Percentiles rank a stretch among this genome's conserved stretches.
Conservation (phyloP, 257 asterid species). For the Nicotiana sylvestris region DNA sequence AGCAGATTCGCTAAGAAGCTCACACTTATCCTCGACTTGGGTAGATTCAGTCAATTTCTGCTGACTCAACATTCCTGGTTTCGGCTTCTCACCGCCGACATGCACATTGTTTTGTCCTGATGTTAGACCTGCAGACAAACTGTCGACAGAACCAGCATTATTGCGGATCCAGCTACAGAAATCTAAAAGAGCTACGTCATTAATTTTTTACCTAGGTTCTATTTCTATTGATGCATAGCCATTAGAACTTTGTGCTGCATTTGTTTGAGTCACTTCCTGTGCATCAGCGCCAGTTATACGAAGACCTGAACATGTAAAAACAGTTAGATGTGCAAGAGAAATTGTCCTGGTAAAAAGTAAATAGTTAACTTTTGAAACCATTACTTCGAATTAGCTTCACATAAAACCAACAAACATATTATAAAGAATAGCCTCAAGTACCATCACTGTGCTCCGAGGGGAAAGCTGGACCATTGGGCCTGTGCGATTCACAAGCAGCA, state of each 20-base stretch:
- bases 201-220: conserved; percentile 46
- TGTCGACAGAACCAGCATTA: conserved; percentile 19
- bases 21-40: conserved; percentile 31
- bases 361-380: neutral
- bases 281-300: conserved; percentile 27
- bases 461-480: conserved; percentile 24
- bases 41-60: conserved; percentile 4
- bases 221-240: conserved; percentile 37
- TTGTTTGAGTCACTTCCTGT: conserved; percentile 21
- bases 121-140: conserved; percentile 33
- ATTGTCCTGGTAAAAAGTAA: neutral
- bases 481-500: conserved; percentile 20
- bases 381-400: neutral
- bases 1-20: conserved; percentile 40
- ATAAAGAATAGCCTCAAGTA: conserved; percentile 20
- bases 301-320: conserved; percentile 25
- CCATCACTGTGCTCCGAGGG: conserved; percentile 41
- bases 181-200: neutral
- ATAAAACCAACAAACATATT: conserved; percentile 10
- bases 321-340: neutral
- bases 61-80: neutral
- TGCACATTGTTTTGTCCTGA: conserved; percentile 21
- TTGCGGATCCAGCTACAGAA: neutral
- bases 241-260: conserved; percentile 26
- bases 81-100: conserved; percentile 14